A percentile compares a stretch with the other conserved stretches of the same genome.
These are phyloP conservation scores for Candolleomyces aberdarensis DNA, from an alignment of 768 basidiomycete species.

Conservation along the genomic window DNA sequence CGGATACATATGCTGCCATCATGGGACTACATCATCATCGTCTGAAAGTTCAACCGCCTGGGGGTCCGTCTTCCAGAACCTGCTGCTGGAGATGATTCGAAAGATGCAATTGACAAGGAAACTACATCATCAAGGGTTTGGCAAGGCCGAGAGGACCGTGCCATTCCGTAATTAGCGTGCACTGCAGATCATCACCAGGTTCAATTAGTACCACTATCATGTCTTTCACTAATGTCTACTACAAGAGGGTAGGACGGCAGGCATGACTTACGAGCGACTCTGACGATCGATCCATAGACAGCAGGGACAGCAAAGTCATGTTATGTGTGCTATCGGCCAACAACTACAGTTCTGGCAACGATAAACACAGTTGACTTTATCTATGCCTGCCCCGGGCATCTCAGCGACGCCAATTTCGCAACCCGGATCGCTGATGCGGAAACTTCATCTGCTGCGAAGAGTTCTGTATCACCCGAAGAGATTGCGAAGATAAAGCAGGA, in stretches of 20 bases:
- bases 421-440: slow-evolving; percentile 33
- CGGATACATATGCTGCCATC: neutral
- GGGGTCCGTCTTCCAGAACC: neutral
- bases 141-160: no score
- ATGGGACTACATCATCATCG: neutral
- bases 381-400: slow-evolving; percentile 80
- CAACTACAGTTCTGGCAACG: slow-evolving; percentile 82
- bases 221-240: slow-evolving; percentile 84
- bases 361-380: slow-evolving; percentile 81
- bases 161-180: no score
- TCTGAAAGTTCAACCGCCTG: slow-evolving; percentile 1
- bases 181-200: neutral
- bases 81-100: neutral
- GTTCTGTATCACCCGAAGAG: slow-evolving; percentile 60
- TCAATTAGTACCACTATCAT: slow-evolving; percentile 28
- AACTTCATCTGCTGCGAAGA: slow-evolving; percentile 23
- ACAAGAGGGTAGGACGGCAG: slow-evolving; percentile 68
- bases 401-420: slow-evolving; percentile 77
- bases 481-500: slow-evolving; percentile 70
- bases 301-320: slow-evolving; percentile 77
- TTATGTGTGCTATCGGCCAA: slow-evolving; percentile 76
- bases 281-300: slow-evolving; percentile 43
- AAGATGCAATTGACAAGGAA: neutral
- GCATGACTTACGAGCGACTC: slow-evolving; percentile 1
- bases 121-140: no score